These are phyloP conservation scores for Cladophialophora carrionii DNA, from an alignment of 2,329 filamentous ascomycete species.

Conservation along the genomic window DNA sequence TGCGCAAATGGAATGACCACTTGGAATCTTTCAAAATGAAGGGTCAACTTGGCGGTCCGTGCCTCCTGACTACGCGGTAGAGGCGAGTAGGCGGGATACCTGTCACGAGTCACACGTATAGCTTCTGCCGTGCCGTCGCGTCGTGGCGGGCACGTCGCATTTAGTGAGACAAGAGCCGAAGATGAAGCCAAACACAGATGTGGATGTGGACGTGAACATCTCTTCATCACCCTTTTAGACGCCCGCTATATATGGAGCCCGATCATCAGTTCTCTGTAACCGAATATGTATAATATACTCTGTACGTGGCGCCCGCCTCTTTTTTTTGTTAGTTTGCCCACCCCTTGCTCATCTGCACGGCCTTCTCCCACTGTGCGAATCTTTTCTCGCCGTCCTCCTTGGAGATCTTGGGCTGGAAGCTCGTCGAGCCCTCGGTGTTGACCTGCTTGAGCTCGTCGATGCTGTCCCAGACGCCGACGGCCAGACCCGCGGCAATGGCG, in stretches of 20 bases:
- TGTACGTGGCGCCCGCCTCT: neutral
- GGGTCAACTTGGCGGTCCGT: neutral
- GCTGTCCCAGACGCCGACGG: constrained; percentile 75
- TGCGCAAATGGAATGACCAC: neutral
- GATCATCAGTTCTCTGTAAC: neutral
- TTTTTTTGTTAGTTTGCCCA: constrained; percentile 18
- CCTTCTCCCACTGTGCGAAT: constrained; percentile 74
- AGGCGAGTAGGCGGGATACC: neutral
- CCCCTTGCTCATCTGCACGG: constrained; percentile 70
- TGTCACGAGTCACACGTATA: neutral
- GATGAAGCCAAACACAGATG: neutral
- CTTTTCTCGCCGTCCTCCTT: constrained; percentile 62
- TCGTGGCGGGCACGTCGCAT: neutral
- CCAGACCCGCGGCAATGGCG: constrained; percentile 86
- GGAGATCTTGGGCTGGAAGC: constrained; percentile 70
- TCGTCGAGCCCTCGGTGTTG: constrained; percentile 69
- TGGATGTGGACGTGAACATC: neutral
- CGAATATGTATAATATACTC: neutral
- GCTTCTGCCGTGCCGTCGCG: neutral
- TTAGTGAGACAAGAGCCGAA: neutral
- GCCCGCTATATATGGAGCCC: neutral
- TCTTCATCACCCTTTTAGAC: neutral
- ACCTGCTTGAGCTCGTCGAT: constrained; percentile 74
- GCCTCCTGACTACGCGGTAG: too few species aligned
- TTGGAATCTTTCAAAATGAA: neutral